phyloP scores from a whole-genome alignment of 345 rosid genomes.

The Hibiscus tridactylites region DNA sequence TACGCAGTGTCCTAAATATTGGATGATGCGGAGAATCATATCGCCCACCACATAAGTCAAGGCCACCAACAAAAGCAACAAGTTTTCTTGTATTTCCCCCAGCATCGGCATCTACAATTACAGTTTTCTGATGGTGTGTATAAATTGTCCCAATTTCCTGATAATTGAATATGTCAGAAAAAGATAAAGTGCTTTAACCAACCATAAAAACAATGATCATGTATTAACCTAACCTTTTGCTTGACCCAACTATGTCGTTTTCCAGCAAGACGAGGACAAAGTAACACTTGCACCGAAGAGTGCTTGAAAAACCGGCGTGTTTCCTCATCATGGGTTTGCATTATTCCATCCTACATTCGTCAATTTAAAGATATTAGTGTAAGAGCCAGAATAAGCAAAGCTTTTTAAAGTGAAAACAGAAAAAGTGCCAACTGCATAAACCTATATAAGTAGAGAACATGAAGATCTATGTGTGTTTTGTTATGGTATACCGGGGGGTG shows the following conservation, averaged over 20 bases:
- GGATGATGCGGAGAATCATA: constrained; percentile 87
- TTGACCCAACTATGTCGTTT: constrained; percentile 84
- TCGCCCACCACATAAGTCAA: constrained; percentile 92
- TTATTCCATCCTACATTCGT: constrained; percentile 69
- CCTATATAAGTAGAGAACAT: not conserved
- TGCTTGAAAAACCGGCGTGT: constrained; percentile 86
- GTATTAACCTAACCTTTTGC: constrained; percentile 39
- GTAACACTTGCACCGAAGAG: constrained; percentile 91
- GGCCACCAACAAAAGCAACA: constrained; percentile 91
- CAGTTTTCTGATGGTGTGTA: constrained; percentile 92
- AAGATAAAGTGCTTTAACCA: not conserved
- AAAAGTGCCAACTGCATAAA: not conserved
- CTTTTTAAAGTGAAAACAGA: not conserved
- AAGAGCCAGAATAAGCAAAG: not conserved
- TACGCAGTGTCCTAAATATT: constrained; percentile 58
- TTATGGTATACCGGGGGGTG: not conserved
- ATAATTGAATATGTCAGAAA: constrained; percentile 3
- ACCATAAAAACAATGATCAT: not conserved
- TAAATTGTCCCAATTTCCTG: constrained; percentile 93
- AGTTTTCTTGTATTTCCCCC: constrained; percentile 69
- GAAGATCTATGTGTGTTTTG: not conserved
- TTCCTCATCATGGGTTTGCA: constrained; percentile 97
- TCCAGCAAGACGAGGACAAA: constrained; percentile 91
- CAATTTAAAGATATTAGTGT: not conserved
- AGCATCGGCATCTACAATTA: constrained; percentile 91